A percentile compares a stretch with the other conserved stretches of the same genome.
Evolutionary conservation across 345 rosid genomes (phyloP).

Genomic region (Passiflora organensis): DNA sequence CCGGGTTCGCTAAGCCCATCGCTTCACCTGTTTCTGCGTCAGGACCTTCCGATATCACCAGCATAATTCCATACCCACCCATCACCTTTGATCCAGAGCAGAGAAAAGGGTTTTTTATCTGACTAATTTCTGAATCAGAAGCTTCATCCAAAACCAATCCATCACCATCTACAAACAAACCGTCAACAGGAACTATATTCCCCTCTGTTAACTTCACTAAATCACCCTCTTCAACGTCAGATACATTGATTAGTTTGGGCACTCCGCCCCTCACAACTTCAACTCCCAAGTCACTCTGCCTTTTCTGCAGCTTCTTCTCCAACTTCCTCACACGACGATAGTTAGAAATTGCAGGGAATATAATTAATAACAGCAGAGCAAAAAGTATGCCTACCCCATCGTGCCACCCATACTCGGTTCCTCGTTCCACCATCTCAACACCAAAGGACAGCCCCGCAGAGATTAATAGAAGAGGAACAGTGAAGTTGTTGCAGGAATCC

Average conservation of each 20-base stretch:
- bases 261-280: constrained; percentile 13
- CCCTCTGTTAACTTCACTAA: constrained; percentile 12
- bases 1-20: background rate
- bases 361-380: constrained; percentile 12
- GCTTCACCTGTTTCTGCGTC: background rate
- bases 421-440: constrained; percentile 11
- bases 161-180: constrained; percentile 15
- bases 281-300: constrained; percentile 11
- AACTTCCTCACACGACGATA: constrained; percentile 10
- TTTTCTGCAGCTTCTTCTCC: constrained; percentile 9
- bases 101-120: background rate
- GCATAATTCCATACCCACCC: constrained; percentile 18
- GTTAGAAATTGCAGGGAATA: constrained; percentile 10
- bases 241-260: background rate
- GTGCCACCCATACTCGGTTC: constrained; percentile 22
- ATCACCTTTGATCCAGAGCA: constrained; percentile 18
- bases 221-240: constrained; percentile 18
- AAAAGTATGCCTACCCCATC: constrained; percentile 24
- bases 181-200: constrained; percentile 22
- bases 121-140: constrained; percentile 1
- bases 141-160: constrained; percentile 12
- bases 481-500: constrained; percentile 8
- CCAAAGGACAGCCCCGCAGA: constrained; percentile 16
- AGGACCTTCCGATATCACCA: constrained; percentile 9
- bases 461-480: constrained; percentile 15